Evolutionary conservation across 768 basidiomycete genomes (phyloP), one percentile per base, ranked within the genome.

Genomic region (Clavaria fumosa): DNA sequence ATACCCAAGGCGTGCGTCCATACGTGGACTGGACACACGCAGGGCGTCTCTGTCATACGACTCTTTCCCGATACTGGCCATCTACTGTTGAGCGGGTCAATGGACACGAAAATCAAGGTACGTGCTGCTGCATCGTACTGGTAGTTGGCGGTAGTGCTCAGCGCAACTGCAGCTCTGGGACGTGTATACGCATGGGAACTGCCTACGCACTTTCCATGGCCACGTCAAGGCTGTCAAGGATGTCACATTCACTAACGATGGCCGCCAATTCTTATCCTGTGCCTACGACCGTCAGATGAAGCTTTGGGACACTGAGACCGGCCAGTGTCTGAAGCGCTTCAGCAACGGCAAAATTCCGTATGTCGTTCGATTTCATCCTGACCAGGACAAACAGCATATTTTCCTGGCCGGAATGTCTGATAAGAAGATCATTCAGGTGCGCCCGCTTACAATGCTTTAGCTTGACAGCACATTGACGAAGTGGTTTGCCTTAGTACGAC

Each of bases 101-200:
- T 97, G 89, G 95, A 99, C 56, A 96, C 89, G 6, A 91, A 96
- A 56, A 85, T 99, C 62, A 99, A 99, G 69, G 90, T 79, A 53
- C 38, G 48, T 43, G 26, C 9, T 28, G 26, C 26, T 28, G 14
- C 9, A 14, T 28, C 14, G 26, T 28, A 2, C 18, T 31, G 14
- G 35, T 14, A 34, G 27, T 21, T 36, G 23, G 23, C 6, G 35
- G 30, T 35, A 33, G 28, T 41, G 37, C 45, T 46, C 14, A 45
- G 21, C 30, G n/a, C 4, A 18, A 45, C 18, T 42, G n/a, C 48
- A 96, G 90, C 69, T 99, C 22, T 99, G 95, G 95, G 95, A 97
- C 51, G 71, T 97, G 2, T 97, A 99, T 52, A 86, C 84, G 31
- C 85, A 93, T 50, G 89, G 90, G 37, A 95, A 96, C 47, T 96